Base-by-base conservation (phyloP, 208 protist genomes). In the Trypanosoma melophagium region DNA sequence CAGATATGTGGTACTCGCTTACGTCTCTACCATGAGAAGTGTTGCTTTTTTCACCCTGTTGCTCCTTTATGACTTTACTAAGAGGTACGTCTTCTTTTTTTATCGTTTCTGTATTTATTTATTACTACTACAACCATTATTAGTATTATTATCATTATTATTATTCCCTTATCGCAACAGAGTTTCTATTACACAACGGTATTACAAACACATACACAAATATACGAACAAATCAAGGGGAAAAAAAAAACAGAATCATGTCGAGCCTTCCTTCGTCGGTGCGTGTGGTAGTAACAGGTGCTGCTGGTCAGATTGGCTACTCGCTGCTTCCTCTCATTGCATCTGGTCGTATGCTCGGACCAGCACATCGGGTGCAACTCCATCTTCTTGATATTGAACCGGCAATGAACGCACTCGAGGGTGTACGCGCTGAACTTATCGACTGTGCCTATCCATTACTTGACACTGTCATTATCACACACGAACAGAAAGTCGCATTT, bases 301-400 rank as follows among this genome's bases (percentile, higher is more conserved):
- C 97, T n/a, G 94, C 96, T 40, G 98, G 98, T n/a, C 95, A 98
- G 79, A 98, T 99, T 66, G 95, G 86, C 24, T 99, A 99, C 71
- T 67, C 88, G 38, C 65, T 99, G 25, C 66, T 97, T n/a, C 95
- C 96, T 5, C 81, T 94, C 68, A 94, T 99, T 70, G 96, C 95
- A 28, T 82, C 77, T 31, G 97, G 97, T 57, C 70, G 92, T 51
- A 91, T 98, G 74, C 83, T 99, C 9, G 97, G 96, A 28, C 65
- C 74, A 28, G 61, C 93, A 60, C 83, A 88, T 76, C 93, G 85
- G 42, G 79, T 98, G 49, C 89, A 93, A 53, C 89, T 99, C 44
- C 84, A 86, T 66, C 91, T 98, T 17, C 79, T 99, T 10, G 96
- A 98, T 47, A 85, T 84, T 52, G 71, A 82, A 71, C 74, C 76